Evolutionary conservation across 148 eudicot species (phyloP).

Genomic region (Rhododendron ferrugineum): DNA sequence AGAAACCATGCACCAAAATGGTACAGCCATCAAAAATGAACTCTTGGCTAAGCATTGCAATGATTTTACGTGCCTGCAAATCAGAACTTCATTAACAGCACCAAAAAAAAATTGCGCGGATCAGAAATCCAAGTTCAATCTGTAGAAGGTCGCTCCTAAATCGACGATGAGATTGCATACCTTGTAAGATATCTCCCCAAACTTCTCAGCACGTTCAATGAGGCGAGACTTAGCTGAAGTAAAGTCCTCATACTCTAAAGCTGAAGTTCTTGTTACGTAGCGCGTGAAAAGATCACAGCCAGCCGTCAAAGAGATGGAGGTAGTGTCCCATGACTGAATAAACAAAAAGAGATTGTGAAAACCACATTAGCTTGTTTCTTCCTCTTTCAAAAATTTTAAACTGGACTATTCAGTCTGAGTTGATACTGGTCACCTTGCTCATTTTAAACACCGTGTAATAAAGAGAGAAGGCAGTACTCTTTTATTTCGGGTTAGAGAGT

Average conservation of each 20-base stretch:
- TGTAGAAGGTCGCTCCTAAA: background rate
- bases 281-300: conserved; percentile 97
- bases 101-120: background rate
- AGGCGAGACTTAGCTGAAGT: conserved; percentile 94
- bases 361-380: conserved; percentile 6
- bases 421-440: background rate
- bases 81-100: background rate
- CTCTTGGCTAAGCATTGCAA: conserved; percentile 94
- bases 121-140: background rate
- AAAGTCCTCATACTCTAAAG: conserved; percentile 90
- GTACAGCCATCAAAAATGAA: conserved; percentile 94
- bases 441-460: background rate
- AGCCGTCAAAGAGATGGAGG: conserved; percentile 97
- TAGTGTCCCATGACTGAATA: conserved; percentile 89
- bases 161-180: conserved; percentile 30
- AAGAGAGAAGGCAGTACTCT: background rate
- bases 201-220: conserved; percentile 98
- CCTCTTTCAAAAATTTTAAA: background rate
- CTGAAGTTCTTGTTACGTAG: conserved; percentile 94
- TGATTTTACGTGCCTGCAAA: conserved; percentile 80
- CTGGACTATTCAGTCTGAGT: background rate
- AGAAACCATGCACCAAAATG: conserved; percentile 94
- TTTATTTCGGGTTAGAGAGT: background rate
- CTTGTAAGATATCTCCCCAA: conserved; percentile 95
- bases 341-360: background rate